Evolutionary conservation across 129 eudicot species (phyloP), one percentile per base, ranked within the genome.

Genomic region (Cynara cardunculus): DNA sequence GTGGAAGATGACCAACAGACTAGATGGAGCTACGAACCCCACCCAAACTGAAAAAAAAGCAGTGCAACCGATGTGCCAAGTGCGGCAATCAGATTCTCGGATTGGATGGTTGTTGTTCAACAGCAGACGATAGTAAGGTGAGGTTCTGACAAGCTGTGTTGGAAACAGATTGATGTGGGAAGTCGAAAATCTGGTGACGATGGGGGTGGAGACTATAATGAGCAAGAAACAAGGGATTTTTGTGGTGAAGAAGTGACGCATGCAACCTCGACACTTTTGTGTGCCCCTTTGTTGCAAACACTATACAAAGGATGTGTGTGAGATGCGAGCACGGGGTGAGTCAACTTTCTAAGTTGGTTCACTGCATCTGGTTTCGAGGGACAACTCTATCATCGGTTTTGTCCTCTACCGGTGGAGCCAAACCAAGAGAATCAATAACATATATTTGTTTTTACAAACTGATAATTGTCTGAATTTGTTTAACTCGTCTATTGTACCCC

Each of bases 11-110:
- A 49, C 88, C 30, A 77, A 90, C 77, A 71, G 77, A 53, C 49
- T 85, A 74, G 80, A 69, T 83, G 25, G 90, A 74, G 75, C 76
- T 83, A 61, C 87, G 80, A 80, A 84, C n/a, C 12, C 89, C 64
- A 26, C 85, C 87, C 5, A 90, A 68, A 11, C 90, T 87, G 25
- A n/a, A 88, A 65, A 6, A 90, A 39, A 14, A 90, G 72, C 80
- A 88, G 82, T 9, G 90, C 86, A 2, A 90, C 86, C 3, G 90
- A 85, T 49, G 85, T 84, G 26, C 89, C 85, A 22, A 90, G 69
- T 64, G 78, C 71, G 69, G 88, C 87, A 19, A 72, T 56, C 53
- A 82, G 77, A 18, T 82, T 73, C 46, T 64, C 53, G 7, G 68
- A 70, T 69, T 65, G 37, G 84, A 77, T 26, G 74, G 35, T 44